Base-by-base conservation (phyloP, 2,329 filamentous ascomycete genomes). In the Tolypocladium amazonense region DNA sequence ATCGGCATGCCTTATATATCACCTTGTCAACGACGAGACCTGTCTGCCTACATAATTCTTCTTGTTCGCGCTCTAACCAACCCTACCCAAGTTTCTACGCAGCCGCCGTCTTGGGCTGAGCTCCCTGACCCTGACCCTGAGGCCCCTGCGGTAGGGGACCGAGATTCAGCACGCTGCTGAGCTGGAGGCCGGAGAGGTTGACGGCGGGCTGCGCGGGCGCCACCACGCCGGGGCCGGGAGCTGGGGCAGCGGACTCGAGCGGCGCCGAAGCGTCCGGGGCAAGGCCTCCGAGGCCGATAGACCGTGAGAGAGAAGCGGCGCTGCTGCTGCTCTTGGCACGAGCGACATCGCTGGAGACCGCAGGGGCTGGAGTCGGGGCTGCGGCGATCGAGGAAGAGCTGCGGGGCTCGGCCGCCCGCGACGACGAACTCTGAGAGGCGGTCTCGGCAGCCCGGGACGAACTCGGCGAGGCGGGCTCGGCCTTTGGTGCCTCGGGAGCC, bases 81-180 rank as follows among this genome's bases (percentile, higher is more conserved):
- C 4, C 14, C 30, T 8, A 35, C 14, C 30, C 20, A 35, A 4
- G 15, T 35, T 2, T 2, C 50, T 53, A 56, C 23, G 54, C 54
- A 14, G 54, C 35, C 35, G 4, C 54, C 11, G 35, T 23, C 37
- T 20, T 37, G n/a, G 25, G 3, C 23, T 37, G 20, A 15, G 20
- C n/a, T 6, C 41, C 41, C 38, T 43, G 39, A 8, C 18, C 39
- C 39, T 43, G 39, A n/a, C 18, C 39, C 39, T 43, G 39, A 20
- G 39, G 39, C 20, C n/a, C 43, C 47, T 59, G 39, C 27, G 54
- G 23, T 27, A 56, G 65, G 56, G 80, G 66, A 37, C 79, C 79
- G 14, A 81, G 68, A 56, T 76, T 71, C 50, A 81, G 67, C 54
- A 72, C 67, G 60, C 75, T 80, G 64, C 70, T 76, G 56, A 81